Base-by-base conservation (phyloP, 1,284 basidiomycete genomes). In the Polyporus tsugae region DNA sequence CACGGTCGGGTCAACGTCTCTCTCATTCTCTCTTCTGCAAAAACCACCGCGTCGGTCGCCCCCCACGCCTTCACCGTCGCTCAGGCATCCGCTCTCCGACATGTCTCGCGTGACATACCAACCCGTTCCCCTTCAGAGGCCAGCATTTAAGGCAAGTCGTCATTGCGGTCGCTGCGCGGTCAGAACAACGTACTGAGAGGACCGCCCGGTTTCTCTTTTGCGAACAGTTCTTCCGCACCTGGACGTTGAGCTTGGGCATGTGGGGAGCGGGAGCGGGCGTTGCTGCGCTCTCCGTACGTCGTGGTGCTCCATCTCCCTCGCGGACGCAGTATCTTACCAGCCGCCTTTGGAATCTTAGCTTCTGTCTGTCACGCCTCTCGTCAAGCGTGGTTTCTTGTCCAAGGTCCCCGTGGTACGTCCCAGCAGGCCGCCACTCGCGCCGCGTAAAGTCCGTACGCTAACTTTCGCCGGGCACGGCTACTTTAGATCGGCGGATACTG, bases 201-300 rank as follows among this genome's bases (percentile, higher is more conserved):
- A 46, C 53, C 29, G 25, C 68, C 62, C 13, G 64, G 39, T 38
- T 64, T 60, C 17, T 39, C 46, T 59, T 66, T 36, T 62, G 52
- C 41, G 9, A 52, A 44, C 69, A 80, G 80, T 72, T 78, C 63
- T 66, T 68, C 60, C 78, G 85, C 80, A 85, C 82, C 49, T 93
- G 91, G 92, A 79, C 82, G 38, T 79, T 86, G 13, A 87, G 83
- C 71, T 77, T 91, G 68, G 85, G 86, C 36, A 77, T 91, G 57
- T 95, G 93, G 93, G 91, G 91, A 69, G 80, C 85, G 67, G 90
- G 91, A 72, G 84, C 82, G 72, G 92, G 92, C 64, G 82, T 89
- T 53, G 85, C 87, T 62, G 91, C 85, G 62, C 80, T 92, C 77
- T 85, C 90, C 76, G 91, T 93, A 76, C 74, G 89, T 84, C 61